phyloP scores from a whole-genome alignment of 2,329 filamentous ascomycete genomes.

The Drechslerella dactyloides region DNA sequence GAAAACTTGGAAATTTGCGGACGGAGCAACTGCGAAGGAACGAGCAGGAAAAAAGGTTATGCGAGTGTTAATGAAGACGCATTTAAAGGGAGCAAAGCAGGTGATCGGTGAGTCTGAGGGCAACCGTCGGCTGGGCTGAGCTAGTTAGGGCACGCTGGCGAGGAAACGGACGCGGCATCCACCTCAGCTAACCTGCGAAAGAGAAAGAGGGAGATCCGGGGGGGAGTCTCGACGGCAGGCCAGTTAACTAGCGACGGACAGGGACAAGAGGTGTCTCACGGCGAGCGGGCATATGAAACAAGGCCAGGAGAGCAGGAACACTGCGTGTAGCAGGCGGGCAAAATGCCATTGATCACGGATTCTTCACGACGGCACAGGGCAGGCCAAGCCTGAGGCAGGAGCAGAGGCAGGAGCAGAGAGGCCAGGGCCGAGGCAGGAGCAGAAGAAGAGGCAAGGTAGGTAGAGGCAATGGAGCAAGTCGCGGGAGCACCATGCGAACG shows the following conservation, averaged over 20 bases:
- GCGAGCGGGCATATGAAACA: slow-evolving; percentile 35
- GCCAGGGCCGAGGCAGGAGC: too few relatives aligned
- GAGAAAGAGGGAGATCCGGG: too few relatives aligned
- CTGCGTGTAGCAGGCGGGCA: slow-evolving; percentile 1
- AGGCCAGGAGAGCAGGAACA: slow-evolving; percentile 19
- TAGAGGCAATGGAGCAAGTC: background rate
- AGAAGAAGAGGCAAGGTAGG: too few relatives aligned
- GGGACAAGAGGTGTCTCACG: slow-evolving; percentile 41
- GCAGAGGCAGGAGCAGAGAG: too few relatives aligned
- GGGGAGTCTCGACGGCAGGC: slow-evolving; percentile 14
- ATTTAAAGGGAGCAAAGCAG: slow-evolving; percentile 24
- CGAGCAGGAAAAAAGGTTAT: background rate
- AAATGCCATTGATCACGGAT: slow-evolving; percentile 11
- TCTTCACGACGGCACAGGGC: slow-evolving; percentile 21
- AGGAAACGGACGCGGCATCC: too few relatives aligned
- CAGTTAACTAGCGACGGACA: slow-evolving; percentile 30
- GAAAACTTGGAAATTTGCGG: background rate
- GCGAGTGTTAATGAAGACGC: background rate
- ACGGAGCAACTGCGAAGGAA: background rate
- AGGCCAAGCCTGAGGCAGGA: background rate
- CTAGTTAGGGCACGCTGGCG: slow-evolving; percentile 24
- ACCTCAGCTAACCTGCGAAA: too few relatives aligned
- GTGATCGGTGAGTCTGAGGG: background rate
- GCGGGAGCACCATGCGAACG: too few relatives aligned
- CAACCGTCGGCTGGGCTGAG: slow-evolving; percentile 9